phyloP scores from a whole-genome alignment of 2,329 filamentous ascomycete species.

The Apiospora aurea region DNA sequence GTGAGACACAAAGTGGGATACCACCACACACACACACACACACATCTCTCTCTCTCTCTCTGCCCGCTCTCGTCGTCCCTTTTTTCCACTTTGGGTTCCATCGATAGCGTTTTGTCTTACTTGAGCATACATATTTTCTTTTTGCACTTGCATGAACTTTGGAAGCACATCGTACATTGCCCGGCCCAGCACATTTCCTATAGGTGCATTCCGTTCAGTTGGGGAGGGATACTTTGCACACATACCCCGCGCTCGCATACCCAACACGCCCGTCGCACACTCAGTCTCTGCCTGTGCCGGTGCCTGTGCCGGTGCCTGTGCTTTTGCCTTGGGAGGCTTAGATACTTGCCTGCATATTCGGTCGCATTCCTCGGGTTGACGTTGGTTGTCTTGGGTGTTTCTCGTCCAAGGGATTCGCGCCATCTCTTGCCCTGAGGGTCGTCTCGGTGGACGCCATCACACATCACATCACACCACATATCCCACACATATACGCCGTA shows the following conservation, averaged over 20 bases:
- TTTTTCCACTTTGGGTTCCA: neutral
- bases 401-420: slow-evolving; percentile 15
- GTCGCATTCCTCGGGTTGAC: slow-evolving; percentile 21
- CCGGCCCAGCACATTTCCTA: neutral
- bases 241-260: slow-evolving; percentile 17
- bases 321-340: slow-evolving; percentile 33
- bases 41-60: neutral
- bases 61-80: neutral
- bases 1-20: slow-evolving; percentile 4
- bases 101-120: slow-evolving; percentile 5
- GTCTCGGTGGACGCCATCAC: neutral
- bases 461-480: slow-evolving; percentile 14
- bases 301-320: slow-evolving; percentile 14
- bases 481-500: neutral
- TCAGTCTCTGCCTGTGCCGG: neutral
- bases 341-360: slow-evolving; percentile 27
- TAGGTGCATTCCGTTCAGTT: neutral
- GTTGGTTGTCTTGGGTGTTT: slow-evolving; percentile 8
- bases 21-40: neutral
- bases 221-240: neutral
- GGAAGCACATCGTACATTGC: neutral
- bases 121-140: neutral
- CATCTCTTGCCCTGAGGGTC: neutral
- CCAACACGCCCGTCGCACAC: slow-evolving; percentile 8
- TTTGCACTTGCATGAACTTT: slow-evolving; percentile 14